phyloP scores from a whole-genome alignment of 495 filamentous ascomycete species.

The Sabuloglossum arenarium region DNA sequence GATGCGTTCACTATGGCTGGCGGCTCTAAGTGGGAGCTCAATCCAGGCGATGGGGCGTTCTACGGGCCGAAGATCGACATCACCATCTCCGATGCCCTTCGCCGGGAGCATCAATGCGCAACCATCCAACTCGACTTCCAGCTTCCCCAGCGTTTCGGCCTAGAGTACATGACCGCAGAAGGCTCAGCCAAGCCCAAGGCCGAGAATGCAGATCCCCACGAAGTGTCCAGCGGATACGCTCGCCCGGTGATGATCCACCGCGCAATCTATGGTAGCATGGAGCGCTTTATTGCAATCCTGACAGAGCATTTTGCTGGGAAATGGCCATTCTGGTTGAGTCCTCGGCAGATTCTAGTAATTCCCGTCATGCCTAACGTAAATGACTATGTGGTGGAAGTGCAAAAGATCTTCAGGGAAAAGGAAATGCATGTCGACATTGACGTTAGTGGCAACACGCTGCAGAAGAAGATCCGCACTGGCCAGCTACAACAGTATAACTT shows the following conservation, averaged over 20 bases:
- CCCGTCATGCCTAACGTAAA: conserved; percentile 73
- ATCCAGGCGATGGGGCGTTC: conserved; percentile 89
- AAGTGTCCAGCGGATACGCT: conserved; percentile 43
- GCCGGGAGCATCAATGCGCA: conserved; percentile 71
- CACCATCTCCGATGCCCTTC: conserved; percentile 61
- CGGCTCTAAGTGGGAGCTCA: conserved; percentile 64
- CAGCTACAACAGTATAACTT: conserved; percentile 86
- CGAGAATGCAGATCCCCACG: conserved; percentile 17
- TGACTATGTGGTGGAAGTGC: conserved; percentile 75
- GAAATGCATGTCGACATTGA: conserved; percentile 73
- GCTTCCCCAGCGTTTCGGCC: conserved; percentile 61
- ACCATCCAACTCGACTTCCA: conserved; percentile 97
- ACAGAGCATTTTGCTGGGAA: conserved; percentile 92
- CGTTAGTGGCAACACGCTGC: conserved; percentile 72
- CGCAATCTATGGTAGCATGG: conserved; percentile 81
- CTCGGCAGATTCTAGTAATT: conserved; percentile 77
- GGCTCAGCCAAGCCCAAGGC: conserved; percentile 20
- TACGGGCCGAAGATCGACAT: conserved; percentile 96
- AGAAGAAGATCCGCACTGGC: conserved; percentile 84
- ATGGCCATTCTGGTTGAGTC: conserved; percentile 96
- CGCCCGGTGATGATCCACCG: conserved; percentile 95
- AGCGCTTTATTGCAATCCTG: conserved; percentile 86
- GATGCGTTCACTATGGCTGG: conserved; percentile 45
- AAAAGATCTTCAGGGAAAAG: conserved; percentile 31
- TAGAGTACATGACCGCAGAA: conserved; percentile 64